Base-by-base conservation (phyloP, 176 grass and related monocot species). In the Saccharum officinarum region DNA sequence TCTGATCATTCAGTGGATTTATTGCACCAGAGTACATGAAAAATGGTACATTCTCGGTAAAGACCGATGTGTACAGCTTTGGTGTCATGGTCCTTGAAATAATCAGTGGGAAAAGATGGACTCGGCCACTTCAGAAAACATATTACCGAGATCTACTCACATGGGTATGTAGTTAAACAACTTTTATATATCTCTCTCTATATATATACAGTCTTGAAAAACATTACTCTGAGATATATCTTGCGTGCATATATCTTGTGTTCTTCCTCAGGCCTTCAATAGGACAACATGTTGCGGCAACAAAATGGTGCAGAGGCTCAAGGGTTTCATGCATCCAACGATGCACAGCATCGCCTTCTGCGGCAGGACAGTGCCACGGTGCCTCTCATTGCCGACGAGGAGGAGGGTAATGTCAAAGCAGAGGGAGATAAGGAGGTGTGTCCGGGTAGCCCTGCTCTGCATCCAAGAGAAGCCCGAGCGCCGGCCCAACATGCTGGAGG, bases 1-100 rank as follows among this genome's bases (percentile, higher is more conserved):
- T 76, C 13, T 38, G 5, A 15, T 60, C 11, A 12, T 46, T 18
- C 4, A 89, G 81, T 15, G 57, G 75, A 13, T 89, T 79, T 20
- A 74, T 89, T 22, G 66, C 44, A 28, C 75, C 81, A 13, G 75
- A 89, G 34, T 84, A 74, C 45, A 62, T 52, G 38, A 28, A 22
- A 28, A 3, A 42, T 0, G 81, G 81, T 10, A 4, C 33, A 15
- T 67, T 84, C 54, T 89, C 87, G 1, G 25, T 25, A 42, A 84
- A 89, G 75, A 84, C 67, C 3, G 87, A 88, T 11, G 81, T 73
- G 18, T 84, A 84, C 38, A 74, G 75, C 33, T 89, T 84, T 37
- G 75, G 81, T 0, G 75, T 89, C 9, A 34, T 84, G 44, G 18
- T 80, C 11, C 70, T 89, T 22, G 81, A 89, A 76, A 84, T 77